A percentile compares a stretch with the other conserved stretches of the same genome.
Evolutionary conservation across 768 basidiomycete species (phyloP).

Genomic region (Pulveroboletus sp.): DNA sequence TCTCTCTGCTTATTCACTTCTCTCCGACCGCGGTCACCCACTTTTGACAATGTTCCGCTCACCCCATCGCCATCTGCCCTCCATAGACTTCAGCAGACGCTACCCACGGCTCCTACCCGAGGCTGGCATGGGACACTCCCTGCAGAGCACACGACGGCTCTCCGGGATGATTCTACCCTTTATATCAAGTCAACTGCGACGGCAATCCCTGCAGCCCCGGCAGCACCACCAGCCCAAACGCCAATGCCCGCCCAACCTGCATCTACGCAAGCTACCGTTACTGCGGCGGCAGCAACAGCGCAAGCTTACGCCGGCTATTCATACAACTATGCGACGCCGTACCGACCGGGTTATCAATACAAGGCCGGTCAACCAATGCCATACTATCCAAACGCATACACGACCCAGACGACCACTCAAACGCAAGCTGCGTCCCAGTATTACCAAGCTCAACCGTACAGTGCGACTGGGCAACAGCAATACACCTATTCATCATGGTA

Average conservation of each 20-base stretch:
- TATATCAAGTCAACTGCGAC: constrained; percentile 50
- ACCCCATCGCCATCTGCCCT: constrained; percentile 60
- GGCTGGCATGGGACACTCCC: constrained; percentile 79
- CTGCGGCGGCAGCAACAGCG: constrained; percentile 23
- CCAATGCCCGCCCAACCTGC: constrained; percentile 29
- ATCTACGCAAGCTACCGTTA: constrained; percentile 20
- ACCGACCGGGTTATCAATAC: constrained; percentile 34
- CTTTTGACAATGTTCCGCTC: constrained; percentile 42
- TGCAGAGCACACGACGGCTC: constrained; percentile 48
- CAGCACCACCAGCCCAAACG: constrained; percentile 32
- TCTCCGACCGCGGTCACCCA: constrained; percentile 58
- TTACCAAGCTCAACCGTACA: constrained; percentile 35
- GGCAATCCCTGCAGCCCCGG: constrained; percentile 29
- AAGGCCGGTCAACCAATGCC: constrained; percentile 34
- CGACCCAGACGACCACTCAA: constrained; percentile 22
- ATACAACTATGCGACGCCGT: constrained; percentile 34
- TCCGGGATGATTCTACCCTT: constrained; percentile 72
- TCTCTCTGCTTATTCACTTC: constrained; percentile 66
- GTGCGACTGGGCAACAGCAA: constrained; percentile 33
- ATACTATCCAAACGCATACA: constrained; percentile 30
- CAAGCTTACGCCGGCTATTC: constrained; percentile 32
- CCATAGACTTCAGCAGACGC: constrained; percentile 66
- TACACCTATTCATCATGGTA: constrained; percentile 44
- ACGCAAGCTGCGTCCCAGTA: constrained; percentile 31
- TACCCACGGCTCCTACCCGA: constrained; percentile 52